These are phyloP conservation scores for Fraxinus latifolia DNA, from an alignment of 305 asterid genomes.

Conservation along the genomic window DNA sequence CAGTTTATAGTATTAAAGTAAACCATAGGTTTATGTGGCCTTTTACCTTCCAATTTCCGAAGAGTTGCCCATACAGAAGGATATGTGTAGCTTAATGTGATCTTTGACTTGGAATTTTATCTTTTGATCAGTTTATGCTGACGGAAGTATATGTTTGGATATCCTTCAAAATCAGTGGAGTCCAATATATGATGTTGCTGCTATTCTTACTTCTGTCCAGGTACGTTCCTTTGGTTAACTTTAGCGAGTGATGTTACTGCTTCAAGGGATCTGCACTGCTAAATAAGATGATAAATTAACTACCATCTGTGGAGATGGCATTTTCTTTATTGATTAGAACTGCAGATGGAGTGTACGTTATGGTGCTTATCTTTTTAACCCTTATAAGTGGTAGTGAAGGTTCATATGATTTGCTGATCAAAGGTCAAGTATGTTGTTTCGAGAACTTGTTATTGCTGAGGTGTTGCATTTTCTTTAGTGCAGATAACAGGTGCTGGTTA, in stretches of 20 bases:
- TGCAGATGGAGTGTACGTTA: not conserved
- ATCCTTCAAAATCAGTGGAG: conserved; percentile 83
- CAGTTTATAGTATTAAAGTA: not conserved
- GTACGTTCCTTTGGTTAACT: conserved; percentile 23
- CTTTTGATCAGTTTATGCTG: conserved; percentile 61
- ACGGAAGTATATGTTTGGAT: conserved; percentile 76
- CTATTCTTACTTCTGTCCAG: conserved; percentile 67
- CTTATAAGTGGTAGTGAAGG: not conserved
- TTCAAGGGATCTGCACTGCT: not conserved
- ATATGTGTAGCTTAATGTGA: conserved; percentile 3
- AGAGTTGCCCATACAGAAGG: not conserved
- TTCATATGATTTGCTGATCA: not conserved
- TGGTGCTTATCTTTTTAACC: not conserved
- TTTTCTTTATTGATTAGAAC: not conserved
- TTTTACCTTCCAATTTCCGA: not conserved
- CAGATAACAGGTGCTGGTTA: not conserved
- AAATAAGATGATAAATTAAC: not conserved
- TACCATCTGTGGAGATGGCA: not conserved
- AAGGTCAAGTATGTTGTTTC: not conserved
- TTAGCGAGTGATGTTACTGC: not conserved
- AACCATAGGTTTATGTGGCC: not conserved
- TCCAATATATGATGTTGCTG: conserved; percentile 76
- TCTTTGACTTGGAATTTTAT: conserved; percentile 17
- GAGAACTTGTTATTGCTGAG: not conserved
- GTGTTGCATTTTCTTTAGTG: not conserved